phyloP scores from a whole-genome alignment of 257 asterid genomes.

The Cynanchum wilfordii region DNA sequence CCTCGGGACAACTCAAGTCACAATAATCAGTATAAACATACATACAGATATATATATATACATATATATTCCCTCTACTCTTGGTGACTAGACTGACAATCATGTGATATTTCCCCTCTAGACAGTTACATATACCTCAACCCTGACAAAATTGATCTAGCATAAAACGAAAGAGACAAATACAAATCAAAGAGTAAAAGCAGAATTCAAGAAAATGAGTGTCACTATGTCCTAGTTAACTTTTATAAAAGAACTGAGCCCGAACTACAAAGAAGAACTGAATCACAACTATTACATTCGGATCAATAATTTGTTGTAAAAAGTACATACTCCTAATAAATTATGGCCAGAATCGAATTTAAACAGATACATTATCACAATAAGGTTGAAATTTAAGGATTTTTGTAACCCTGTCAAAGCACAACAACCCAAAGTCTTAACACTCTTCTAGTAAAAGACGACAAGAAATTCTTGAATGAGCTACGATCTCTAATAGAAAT shows the following conservation, averaged over 20 bases:
- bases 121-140: neutral
- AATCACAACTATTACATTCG: neutral
- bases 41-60: too few species aligned
- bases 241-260: neutral
- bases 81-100: neutral
- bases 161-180: neutral
- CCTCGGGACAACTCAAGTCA: neutral
- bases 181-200: neutral
- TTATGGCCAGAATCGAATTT: neutral
- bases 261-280: neutral
- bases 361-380: neutral
- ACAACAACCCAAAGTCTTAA: neutral
- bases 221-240: too few species aligned
- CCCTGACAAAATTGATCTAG: neutral
- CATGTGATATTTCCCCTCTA: neutral
- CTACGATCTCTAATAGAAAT: neutral
- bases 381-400: neutral
- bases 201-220: neutral
- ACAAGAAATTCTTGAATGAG: neutral
- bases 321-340: neutral
- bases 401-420: neutral
- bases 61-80: neutral
- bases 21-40: neutral
- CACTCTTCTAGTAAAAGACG: neutral
- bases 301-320: neutral